Conservation (phyloP, 2,329 filamentous ascomycete species). For the Trichoderma koningii region DNA sequence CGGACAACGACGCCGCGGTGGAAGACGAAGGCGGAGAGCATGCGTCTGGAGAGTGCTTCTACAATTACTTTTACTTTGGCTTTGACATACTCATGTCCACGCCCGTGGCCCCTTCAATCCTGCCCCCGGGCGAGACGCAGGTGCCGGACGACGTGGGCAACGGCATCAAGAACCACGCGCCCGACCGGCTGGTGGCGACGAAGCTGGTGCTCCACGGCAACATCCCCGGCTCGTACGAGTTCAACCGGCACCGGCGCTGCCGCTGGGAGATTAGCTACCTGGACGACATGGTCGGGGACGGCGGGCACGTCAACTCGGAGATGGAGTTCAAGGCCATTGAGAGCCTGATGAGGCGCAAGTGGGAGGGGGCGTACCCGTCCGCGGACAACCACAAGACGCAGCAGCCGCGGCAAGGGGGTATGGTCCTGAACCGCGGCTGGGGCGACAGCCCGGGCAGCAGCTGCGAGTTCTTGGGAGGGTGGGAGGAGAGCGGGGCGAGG, state of each 20-base stretch:
- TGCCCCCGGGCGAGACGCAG: slow-evolving; percentile 49
- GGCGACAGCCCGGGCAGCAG: slow-evolving; percentile 89
- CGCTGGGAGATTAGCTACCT: slow-evolving; percentile 77
- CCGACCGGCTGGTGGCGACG: slow-evolving; percentile 76
- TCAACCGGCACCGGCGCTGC: slow-evolving; percentile 89
- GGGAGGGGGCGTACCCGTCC: slow-evolving; percentile 65
- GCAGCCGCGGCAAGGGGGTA: slow-evolving; percentile 62
- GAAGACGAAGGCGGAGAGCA: slow-evolving; percentile 58
- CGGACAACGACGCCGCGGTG: slow-evolving; percentile 58
- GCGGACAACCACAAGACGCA: slow-evolving; percentile 39
- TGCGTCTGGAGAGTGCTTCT: slow-evolving; percentile 77
- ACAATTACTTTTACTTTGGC: slow-evolving; percentile 95
- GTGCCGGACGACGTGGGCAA: slow-evolving; percentile 33
- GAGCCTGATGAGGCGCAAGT: slow-evolving; percentile 65
- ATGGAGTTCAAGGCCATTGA: slow-evolving; percentile 76
- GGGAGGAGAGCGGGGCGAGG: slow-evolving; percentile 71
- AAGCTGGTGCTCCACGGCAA: slow-evolving; percentile 96
- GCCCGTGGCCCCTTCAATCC: slow-evolving; percentile 64
- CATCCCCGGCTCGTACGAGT: slow-evolving; percentile 91
- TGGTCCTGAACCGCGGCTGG: slow-evolving; percentile 90
- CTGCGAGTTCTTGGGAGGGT: slow-evolving; percentile 80
- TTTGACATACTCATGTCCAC: slow-evolving; percentile 92
- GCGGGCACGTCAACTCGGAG: slow-evolving; percentile 67
- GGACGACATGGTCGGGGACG: slow-evolving; percentile 44
- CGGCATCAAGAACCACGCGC: slow-evolving; percentile 45